Conservation (phyloP, 192 early-diverging fungal species). For the Diversispora eburnea region DNA sequence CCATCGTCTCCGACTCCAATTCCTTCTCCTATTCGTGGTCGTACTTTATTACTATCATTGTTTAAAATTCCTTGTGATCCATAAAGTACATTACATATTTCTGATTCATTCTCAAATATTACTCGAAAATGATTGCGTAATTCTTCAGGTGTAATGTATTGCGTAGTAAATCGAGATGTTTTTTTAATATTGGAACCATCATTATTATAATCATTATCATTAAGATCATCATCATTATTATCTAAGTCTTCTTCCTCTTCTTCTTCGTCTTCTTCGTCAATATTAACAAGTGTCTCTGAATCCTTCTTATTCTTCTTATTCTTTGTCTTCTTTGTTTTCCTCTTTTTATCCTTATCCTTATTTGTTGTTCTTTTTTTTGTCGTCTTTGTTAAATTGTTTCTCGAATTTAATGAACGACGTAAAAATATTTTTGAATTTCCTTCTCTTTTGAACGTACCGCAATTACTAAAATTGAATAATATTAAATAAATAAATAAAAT, state of each 20-base stretch:
- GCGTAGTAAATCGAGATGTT: constrained; percentile 38
- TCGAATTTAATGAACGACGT: constrained; percentile 63
- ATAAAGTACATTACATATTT: constrained; percentile 77
- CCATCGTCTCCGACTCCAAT: constrained; percentile 25
- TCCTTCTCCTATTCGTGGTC: background rate
- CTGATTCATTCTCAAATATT: constrained; percentile 75
- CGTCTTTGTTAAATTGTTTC: constrained; percentile 37
- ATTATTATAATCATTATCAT: constrained; percentile 30
- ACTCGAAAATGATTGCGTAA: constrained; percentile 73
- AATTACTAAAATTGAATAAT: constrained; percentile 19
- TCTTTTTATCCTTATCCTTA: constrained; percentile 7
- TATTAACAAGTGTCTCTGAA: background rate
- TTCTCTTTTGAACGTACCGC: constrained; percentile 77
- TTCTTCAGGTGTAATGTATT: constrained; percentile 68
- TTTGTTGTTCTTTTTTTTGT: background rate
- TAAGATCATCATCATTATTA: too few relatives aligned
- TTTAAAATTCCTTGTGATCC: constrained; percentile 57
- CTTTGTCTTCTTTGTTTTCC: constrained; percentile 28
- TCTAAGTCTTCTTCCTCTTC: too few relatives aligned
- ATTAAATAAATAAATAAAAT: too few relatives aligned
- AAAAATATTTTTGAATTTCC: constrained; percentile 84
- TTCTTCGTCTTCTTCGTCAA: too few relatives aligned
- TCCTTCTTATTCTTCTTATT: constrained; percentile 46
- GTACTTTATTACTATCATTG: too few relatives aligned
- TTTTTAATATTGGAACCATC: constrained; percentile 36